Percentiles rank a stretch among this genome's conserved stretches.
phyloP scores from a whole-genome alignment of 2,329 filamentous ascomycete genomes.

The Beauveria australis region DNA sequence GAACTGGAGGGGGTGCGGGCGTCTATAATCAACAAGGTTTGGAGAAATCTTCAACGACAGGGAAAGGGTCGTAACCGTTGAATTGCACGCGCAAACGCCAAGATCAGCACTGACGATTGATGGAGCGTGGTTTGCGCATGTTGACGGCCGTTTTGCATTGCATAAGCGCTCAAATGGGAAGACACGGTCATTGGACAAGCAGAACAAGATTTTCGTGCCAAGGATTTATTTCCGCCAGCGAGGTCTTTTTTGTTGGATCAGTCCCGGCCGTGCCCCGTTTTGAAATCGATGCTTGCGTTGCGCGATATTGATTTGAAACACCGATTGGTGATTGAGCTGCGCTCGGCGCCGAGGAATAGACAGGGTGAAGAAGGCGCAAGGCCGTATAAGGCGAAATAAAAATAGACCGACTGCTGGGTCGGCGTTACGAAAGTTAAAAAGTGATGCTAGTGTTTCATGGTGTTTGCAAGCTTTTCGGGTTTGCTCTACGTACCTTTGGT shows the following conservation, averaged over 20 bases:
- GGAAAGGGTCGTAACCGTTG: neutral
- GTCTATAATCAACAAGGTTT: no score
- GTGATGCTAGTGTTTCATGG: conserved; percentile 9
- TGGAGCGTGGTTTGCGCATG: neutral
- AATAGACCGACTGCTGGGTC: neutral
- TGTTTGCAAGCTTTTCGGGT: neutral
- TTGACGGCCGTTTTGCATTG: neutral
- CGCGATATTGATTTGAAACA: neutral
- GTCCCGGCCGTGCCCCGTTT: neutral
- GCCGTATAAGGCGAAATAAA: neutral
- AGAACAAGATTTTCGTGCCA: neutral
- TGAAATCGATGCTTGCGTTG: no score
- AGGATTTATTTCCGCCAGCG: neutral
- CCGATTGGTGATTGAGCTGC: neutral
- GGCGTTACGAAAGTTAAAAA: neutral
- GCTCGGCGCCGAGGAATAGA: neutral
- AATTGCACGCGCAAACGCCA: neutral
- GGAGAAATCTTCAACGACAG: no score
- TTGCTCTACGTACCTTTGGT: neutral
- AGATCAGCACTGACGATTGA: neutral
- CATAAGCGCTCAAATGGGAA: neutral
- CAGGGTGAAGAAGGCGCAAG: neutral
- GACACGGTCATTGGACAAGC: neutral
- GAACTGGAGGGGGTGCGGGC: no score
- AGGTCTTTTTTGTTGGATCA: neutral